Evolutionary conservation across 371 early-diverging fungal species (phyloP), one percentile per base, ranked within the genome.

Genomic region (Nematocida major): DNA sequence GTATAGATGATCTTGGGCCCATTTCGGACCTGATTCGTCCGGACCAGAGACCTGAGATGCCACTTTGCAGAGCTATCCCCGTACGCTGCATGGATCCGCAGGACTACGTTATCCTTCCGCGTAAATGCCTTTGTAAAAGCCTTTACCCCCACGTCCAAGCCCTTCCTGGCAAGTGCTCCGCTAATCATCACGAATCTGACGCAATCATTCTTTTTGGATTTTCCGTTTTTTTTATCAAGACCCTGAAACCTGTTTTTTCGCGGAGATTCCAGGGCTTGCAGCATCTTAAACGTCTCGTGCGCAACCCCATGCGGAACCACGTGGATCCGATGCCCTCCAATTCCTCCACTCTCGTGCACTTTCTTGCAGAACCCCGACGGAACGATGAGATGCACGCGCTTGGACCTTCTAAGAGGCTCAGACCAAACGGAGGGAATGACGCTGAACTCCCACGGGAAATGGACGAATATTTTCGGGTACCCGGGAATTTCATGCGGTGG

Each of bases 401-500:
- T 32, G 39, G 39, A 3, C 28, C 34, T 18, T 20, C 9, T 13
- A 18, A 73, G 5, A 15, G 59, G 62, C 1, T 63, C 43, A 15
- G 26, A 38, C 62, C 76, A 61, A n/a, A 22, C 24, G 5, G 15
- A 9, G 0, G 76, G 59, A 24, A 61, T 49, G 18, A 15, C 7
- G 24, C 26, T 42, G 30, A 73, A 73, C 76, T 73, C 76, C 76
- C 76, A 73, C 0, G 76, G 76, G 26, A 61, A 73, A 34, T 73
- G 61, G 3, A 65, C 30, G 28, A 50, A 42, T 39, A 61, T 28
- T 20, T n/a, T 18, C 15, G 28, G 11, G 51, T 45, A 45, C n/a
- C 50, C 65, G 3, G 22, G 1, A 3, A 4, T 32, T 15, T 15
- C 24, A 5, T 4, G 13, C 4, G 24, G 15, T n/a, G 40, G 5